Base-by-base conservation (phyloP, 2,329 filamentous ascomycete species). In the Stylonectria norvegica region DNA sequence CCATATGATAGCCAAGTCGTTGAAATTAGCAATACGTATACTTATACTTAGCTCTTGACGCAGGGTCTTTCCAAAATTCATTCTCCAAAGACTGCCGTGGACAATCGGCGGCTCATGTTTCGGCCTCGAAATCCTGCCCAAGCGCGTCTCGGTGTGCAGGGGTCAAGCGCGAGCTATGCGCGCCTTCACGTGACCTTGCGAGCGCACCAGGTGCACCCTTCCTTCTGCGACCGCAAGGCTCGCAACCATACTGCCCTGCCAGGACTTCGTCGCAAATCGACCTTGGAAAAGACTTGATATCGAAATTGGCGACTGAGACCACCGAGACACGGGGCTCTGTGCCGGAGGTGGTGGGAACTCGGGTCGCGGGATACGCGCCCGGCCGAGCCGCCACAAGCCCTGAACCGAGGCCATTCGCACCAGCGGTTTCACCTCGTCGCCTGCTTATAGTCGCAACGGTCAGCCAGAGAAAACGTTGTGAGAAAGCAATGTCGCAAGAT, bases 131-230 rank as follows among this genome's bases (percentile, higher is more conserved):
- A 25, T 20, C 23, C 14, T 19, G 33, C 11, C 2, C n/a, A 8
- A 30, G 16, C 54, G 50, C 45, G 52, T 48, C 18, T n/a, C 16
- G 12, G 32, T 15, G 8, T 28, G 5, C 14, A 29, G 27, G 12
- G 16, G 5, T 14, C 16, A 5, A 20, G 19, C 51, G 32, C 45
- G 38, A 51, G n/a, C 27, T 11, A 16, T 5, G 14, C 49, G n/a
- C 55, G 51, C 1, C 10, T 5, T 45, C 55, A 57, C 55, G 55
- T 57, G 55, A 55, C 19, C 1, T 4, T 1, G 0, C n/a, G n/a
- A 5, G 7, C 11, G 20, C 33, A 15, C 32, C 35, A 36, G 42
- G 29, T 29, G 41, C 47, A 45, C 29, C 19, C 22, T 35, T 33
- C 27, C 17, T 38, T 23, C 19, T 17, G 22, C 27, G 14, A 23